Conservation (phyloP, 768 basidiomycete genomes). For the Boletus insuetus region DNA sequence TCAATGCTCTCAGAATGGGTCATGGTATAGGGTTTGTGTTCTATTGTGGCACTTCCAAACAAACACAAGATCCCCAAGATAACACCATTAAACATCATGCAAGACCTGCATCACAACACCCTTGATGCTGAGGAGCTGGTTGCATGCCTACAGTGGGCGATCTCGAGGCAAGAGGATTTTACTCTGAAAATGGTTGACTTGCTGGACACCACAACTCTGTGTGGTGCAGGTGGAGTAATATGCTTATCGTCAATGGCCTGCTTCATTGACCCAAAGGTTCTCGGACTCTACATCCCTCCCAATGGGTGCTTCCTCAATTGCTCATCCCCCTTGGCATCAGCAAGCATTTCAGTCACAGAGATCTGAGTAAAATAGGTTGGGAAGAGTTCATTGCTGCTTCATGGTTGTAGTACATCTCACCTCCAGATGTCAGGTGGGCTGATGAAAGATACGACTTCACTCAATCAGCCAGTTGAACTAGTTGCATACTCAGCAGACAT, state of each 20-base stretch:
- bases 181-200: slow-evolving; percentile 46
- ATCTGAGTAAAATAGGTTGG: slow-evolving; percentile 68
- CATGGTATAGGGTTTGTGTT: slow-evolving; percentile 46
- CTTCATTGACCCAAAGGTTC: slow-evolving; percentile 60
- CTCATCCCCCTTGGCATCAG: slow-evolving; percentile 46
- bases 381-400: slow-evolving; percentile 64
- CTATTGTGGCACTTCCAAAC: slow-evolving; percentile 57
- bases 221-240: slow-evolving; percentile 45
- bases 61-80: slow-evolving; percentile 67
- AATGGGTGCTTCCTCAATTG: slow-evolving; percentile 73
- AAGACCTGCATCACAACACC: slow-evolving; percentile 65
- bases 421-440: slow-evolving; percentile 36
- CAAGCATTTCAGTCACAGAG: slow-evolving; percentile 49
- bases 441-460: slow-evolving; percentile 57
- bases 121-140: slow-evolving; percentile 68
- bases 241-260: slow-evolving; percentile 61
- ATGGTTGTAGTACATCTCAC: slow-evolving; percentile 67
- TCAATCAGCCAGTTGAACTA: slow-evolving; percentile 67
- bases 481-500: slow-evolving; percentile 64
- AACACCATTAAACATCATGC: slow-evolving; percentile 73
- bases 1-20: slow-evolving; percentile 67
- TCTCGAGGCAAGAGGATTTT: neutral
- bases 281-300: slow-evolving; percentile 53
- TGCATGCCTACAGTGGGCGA: slow-evolving; percentile 76
- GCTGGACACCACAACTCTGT: slow-evolving; percentile 65